These are phyloP conservation scores for Uncinocarpus reesii DNA, from an alignment of 2,329 filamentous ascomycete species.

Conservation along the genomic window DNA sequence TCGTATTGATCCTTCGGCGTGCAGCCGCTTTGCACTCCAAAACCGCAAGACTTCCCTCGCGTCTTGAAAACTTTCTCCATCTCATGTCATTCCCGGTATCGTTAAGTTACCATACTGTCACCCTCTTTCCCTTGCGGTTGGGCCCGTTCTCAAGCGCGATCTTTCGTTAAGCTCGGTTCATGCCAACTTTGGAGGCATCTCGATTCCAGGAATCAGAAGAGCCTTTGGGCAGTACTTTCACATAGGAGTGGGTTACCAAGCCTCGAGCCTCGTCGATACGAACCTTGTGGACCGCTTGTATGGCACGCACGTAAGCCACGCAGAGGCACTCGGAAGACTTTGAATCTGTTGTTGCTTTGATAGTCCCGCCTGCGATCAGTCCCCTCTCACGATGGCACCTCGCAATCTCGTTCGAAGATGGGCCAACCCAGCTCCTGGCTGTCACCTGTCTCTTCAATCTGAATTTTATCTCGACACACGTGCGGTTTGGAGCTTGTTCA, in stretches of 20 bases:
- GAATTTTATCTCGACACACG: not conserved
- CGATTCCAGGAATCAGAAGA: no score
- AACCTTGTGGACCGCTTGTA: no score
- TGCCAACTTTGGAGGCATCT: not conserved
- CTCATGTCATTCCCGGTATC: slow-evolving; percentile 8
- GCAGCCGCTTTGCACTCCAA: not conserved
- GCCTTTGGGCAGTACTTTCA: no score
- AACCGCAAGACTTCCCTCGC: not conserved
- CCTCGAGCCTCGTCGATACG: no score
- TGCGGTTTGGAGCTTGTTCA: not conserved
- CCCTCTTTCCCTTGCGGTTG: not conserved
- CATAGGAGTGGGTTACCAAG: no score
- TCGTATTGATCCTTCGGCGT: slow-evolving; percentile 3
- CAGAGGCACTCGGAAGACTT: no score
- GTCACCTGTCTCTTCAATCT: no score
- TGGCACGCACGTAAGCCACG: no score
- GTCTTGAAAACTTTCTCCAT: not conserved
- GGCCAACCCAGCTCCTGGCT: not conserved
- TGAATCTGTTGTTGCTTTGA: no score
- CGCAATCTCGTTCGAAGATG: not conserved
- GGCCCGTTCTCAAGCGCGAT: not conserved
- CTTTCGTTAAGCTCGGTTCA: not conserved
- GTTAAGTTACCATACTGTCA: slow-evolving; percentile 10
- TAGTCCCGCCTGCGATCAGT: no score
- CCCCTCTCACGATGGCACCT: not conserved